Evolutionary conservation across 1,284 basidiomycete species (phyloP).

Genomic region (Malassezia sympodialis): DNA sequence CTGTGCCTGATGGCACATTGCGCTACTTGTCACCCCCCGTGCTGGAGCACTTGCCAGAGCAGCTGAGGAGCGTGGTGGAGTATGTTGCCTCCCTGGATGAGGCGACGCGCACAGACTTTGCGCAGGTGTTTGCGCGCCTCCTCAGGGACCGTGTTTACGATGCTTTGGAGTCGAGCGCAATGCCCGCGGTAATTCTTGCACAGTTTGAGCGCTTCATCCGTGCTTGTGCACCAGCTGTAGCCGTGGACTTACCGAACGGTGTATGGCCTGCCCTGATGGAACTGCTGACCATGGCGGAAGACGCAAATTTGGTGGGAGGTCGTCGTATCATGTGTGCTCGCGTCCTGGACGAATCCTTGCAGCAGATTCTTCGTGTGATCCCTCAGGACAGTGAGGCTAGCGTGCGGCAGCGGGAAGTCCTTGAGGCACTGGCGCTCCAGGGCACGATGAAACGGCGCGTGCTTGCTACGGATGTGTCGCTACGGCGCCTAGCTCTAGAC

Average conservation of each 20-base stretch:
- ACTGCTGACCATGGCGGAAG: slow-evolving; percentile 50
- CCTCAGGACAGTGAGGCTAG: slow-evolving; percentile 50
- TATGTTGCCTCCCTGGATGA: not conserved
- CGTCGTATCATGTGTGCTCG: slow-evolving; percentile 79
- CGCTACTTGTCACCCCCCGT: not conserved
- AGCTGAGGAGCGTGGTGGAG: slow-evolving; percentile 5
- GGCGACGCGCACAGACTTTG: not conserved
- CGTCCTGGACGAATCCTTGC: slow-evolving; percentile 69
- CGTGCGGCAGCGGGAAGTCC: slow-evolving; percentile 66
- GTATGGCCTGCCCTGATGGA: slow-evolving; percentile 69
- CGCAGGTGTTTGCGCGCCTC: not conserved
- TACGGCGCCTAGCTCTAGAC: slow-evolving; percentile 75
- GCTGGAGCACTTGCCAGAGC: not conserved
- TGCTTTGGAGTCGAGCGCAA: slow-evolving; percentile 66
- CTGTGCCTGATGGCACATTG: not conserved
- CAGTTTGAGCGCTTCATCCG: slow-evolving; percentile 69
- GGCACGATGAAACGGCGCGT: slow-evolving; percentile 56
- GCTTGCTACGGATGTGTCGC: slow-evolving; percentile 54
- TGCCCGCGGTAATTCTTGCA: slow-evolving; percentile 68
- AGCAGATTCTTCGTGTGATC: slow-evolving; percentile 55
- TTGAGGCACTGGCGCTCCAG: slow-evolving; percentile 71
- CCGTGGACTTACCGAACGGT: slow-evolving; percentile 65
- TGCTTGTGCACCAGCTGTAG: slow-evolving; percentile 74
- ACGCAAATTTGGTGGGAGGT: slow-evolving; percentile 58
- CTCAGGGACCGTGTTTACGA: slow-evolving; percentile 51